Evolutionary conservation across 208 protist genomes (phyloP), one percentile per base, ranked within the genome.

Genomic region (Willaertia magna): DNA sequence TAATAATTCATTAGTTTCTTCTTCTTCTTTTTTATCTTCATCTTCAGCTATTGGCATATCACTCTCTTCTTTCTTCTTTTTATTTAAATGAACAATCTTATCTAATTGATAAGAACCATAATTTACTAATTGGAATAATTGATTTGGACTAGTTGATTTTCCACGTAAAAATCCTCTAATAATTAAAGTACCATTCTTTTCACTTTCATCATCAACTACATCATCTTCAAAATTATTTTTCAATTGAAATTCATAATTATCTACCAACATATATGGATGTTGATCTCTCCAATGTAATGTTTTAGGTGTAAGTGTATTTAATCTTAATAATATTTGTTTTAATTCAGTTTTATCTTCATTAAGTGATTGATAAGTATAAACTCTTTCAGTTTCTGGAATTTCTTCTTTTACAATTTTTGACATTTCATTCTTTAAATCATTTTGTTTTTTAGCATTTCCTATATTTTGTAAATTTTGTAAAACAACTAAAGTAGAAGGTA

Each of bases 131-230:
- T 90, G 86, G 20, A 92, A 75, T 4, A 91, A 61, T n/a, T 49
- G 51, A 86, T 91, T 92, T 26, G 83, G 79, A 30, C 40, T 84
- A 11, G 90, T 49, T 52, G 59, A 11, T 30, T 43, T 43, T 40
- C 91, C 92, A 30, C 92, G 18, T n/a, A 94, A 34, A 75, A 87
- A 92, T 40, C 92, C 87, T 46, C 30, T 26, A 18, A 91, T 22
- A 3, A 47, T 3, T 16, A 92, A 44, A 42, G 74, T 85, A 6
- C 83, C 39, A 14, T 83, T 88, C 4, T 79, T 59, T 14, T 82
- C 43, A 48, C 11, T n/a, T 11, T 48, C 20, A 61, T 16, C 55
- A 43, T 44, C 79, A n/a, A 22, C 0, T 26, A 44, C 6, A 20
- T 76, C 39, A 4, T 76, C 39, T n/a, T 12, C 34, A 76, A 20